Percentiles rank a stretch among this genome's conserved stretches.
Evolutionary conservation across 1,284 basidiomycete genomes (phyloP).

Genomic region (Sanghuangporus sanghuang): DNA sequence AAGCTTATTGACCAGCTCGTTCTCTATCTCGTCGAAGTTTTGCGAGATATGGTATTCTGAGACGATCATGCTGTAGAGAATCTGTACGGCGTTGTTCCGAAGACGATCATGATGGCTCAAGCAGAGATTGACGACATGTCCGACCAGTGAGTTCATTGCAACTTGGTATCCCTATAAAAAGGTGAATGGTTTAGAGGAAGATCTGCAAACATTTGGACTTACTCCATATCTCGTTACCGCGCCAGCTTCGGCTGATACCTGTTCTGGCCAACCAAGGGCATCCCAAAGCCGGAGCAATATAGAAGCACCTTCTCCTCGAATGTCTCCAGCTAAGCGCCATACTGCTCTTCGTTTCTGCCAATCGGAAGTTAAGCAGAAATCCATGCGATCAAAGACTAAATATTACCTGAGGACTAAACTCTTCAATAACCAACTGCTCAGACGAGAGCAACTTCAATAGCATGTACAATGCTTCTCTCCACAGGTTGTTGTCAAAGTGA

Average conservation of each 20-base stretch:
- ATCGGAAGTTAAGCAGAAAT: not conserved
- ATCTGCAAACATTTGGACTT: slow-evolving; percentile 25
- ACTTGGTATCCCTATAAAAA: slow-evolving; percentile 70
- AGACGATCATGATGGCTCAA: slow-evolving; percentile 93
- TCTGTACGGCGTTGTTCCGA: slow-evolving; percentile 86
- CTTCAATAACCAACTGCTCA: slow-evolving; percentile 90
- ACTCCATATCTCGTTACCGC: slow-evolving; percentile 57
- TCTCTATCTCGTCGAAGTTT: slow-evolving; percentile 84
- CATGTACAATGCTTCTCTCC: slow-evolving; percentile 81
- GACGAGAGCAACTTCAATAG: slow-evolving; percentile 84
- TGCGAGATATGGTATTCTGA: slow-evolving; percentile 82
- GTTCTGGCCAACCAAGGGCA: slow-evolving; percentile 75
- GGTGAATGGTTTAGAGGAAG: slow-evolving; percentile 4
- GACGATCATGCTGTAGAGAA: slow-evolving; percentile 94
- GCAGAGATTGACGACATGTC: slow-evolving; percentile 88
- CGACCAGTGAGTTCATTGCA: slow-evolving; percentile 81
- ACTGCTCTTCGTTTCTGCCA: slow-evolving; percentile 86
- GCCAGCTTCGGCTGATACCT: slow-evolving; percentile 43
- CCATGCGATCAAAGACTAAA: slow-evolving; percentile 17
- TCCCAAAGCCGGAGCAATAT: slow-evolving; percentile 86
- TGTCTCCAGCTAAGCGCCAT: slow-evolving; percentile 93
- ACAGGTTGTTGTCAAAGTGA: slow-evolving; percentile 74
- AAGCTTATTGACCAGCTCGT: slow-evolving; percentile 91
- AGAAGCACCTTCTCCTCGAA: slow-evolving; percentile 88
- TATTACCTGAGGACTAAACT: slow-evolving; percentile 82